Evolutionary conservation across 2,329 filamentous ascomycete genomes (phyloP).

Genomic region (Pyricularia sp.): DNA sequence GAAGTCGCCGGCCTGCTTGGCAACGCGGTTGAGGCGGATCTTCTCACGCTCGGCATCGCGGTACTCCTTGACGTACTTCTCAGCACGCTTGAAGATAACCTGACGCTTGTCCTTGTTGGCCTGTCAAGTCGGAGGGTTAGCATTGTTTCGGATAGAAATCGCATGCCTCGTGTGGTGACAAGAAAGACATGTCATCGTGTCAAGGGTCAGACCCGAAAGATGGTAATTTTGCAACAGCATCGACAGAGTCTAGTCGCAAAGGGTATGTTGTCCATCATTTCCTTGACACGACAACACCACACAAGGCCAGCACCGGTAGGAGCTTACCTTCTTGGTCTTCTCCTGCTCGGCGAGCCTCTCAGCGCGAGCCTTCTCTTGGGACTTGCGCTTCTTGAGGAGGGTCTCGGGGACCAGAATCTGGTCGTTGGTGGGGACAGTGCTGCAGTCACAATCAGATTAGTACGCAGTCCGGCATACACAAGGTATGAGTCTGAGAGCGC

Average conservation of each 20-base stretch:
- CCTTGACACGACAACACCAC: constrained; percentile 19
- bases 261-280: constrained; percentile 77
- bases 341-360: constrained; percentile 66
- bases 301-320: neutral
- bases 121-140: constrained; percentile 31
- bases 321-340: constrained; percentile 78
- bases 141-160: constrained; percentile 19
- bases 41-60: constrained; percentile 97
- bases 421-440: constrained; percentile 85
- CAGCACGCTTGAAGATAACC: constrained; percentile 99
- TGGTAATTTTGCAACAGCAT: constrained; percentile 99
- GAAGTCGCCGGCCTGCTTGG: constrained; percentile 86
- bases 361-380: constrained; percentile 96
- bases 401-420: constrained; percentile 98
- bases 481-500: constrained; percentile 54
- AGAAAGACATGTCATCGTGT: constrained; percentile 4
- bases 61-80: constrained; percentile 99
- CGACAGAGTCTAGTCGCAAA: constrained; percentile 90
- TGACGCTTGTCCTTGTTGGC: constrained; percentile 97
- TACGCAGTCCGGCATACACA: constrained; percentile 58
- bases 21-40: constrained; percentile 78
- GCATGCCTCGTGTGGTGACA: neutral
- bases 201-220: constrained; percentile 93
- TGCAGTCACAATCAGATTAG: constrained; percentile 58
- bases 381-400: constrained; percentile 99